Conservation (phyloP, 139 green algal genomes). For the Nannochloris sp. region DNA sequence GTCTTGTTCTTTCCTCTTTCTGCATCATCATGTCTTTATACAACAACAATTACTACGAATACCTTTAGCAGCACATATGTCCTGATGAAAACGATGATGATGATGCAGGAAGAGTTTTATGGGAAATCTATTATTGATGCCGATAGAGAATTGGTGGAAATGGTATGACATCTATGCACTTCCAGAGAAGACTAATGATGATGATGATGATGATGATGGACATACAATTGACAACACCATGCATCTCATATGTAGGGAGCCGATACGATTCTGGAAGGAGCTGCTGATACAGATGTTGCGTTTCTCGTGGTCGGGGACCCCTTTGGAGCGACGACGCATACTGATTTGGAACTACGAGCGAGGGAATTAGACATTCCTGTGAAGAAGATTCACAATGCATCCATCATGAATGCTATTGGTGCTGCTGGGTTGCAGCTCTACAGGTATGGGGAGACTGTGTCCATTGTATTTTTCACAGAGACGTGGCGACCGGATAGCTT, state of each 20-base stretch:
- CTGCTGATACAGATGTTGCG: slow-evolving; percentile 70
- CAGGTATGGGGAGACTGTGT: slow-evolving; percentile 86
- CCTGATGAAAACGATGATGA: too few species aligned
- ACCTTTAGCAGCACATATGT: too few species aligned
- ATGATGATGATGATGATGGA: not conserved
- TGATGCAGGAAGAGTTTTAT: slow-evolving; percentile 84
- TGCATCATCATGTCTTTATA: not conserved
- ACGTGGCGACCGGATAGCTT: slow-evolving; percentile 91
- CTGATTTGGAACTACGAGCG: slow-evolving; percentile 84
- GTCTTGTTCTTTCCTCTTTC: not conserved
- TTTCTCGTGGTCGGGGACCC: slow-evolving; percentile 97
- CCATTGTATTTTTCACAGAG: slow-evolving; percentile 96
- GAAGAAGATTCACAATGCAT: slow-evolving; percentile 91
- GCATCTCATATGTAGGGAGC: slow-evolving; percentile 31
- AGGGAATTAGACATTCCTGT: slow-evolving; percentile 62
- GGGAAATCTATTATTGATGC: slow-evolving; percentile 77
- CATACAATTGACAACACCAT: not conserved
- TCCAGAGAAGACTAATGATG: too few species aligned
- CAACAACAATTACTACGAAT: too few species aligned
- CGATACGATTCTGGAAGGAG: slow-evolving; percentile 77
- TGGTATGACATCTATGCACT: slow-evolving; percentile 26
- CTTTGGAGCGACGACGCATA: slow-evolving; percentile 95
- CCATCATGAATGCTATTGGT: slow-evolving; percentile 92
- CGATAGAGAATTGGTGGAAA: slow-evolving; percentile 91
- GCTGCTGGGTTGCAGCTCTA: slow-evolving; percentile 93